phyloP scores from a whole-genome alignment of 805 yeast species.

The Monosporozyma yasuniensis region DNA sequence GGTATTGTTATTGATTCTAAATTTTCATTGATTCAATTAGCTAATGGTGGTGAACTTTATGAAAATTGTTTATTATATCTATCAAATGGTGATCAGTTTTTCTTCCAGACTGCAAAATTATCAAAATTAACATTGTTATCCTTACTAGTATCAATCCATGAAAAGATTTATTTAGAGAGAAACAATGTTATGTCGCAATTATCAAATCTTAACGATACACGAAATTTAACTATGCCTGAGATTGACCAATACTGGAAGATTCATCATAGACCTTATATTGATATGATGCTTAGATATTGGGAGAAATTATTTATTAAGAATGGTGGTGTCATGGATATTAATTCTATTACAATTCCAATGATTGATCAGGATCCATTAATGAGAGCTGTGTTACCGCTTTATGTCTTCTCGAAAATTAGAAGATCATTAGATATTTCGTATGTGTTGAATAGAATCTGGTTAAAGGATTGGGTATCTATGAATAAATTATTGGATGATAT shows the following conservation, averaged over 20 bases:
- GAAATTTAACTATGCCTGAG: constrained; percentile 29
- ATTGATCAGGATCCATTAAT: constrained; percentile 47
- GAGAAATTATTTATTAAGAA: constrained; percentile 51
- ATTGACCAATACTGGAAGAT: constrained; percentile 58
- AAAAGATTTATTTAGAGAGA: constrained; percentile 49
- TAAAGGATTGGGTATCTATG: constrained; percentile 63
- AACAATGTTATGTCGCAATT: constrained; percentile 16
- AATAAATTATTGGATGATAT: constrained; percentile 41
- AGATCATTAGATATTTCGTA: constrained; percentile 55
- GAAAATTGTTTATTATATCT: constrained; percentile 39
- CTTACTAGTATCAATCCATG: constrained; percentile 58
- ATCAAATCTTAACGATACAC: constrained; percentile 14
- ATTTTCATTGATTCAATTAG: constrained; percentile 44
- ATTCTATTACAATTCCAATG: constrained; percentile 31
- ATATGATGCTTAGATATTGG: constrained; percentile 55
- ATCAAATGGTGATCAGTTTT: constrained; percentile 32
- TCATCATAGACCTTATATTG: constrained; percentile 50
- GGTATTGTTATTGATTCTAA: constrained; percentile 43
- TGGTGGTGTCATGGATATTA: constrained; percentile 53
- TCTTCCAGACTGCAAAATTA: constrained; percentile 24
- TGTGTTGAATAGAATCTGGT: constrained; percentile 50
- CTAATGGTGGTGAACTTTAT: constrained; percentile 45
- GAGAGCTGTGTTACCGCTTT: constrained; percentile 57
- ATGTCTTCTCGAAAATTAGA: constrained; percentile 58
- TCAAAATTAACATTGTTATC: constrained; percentile 40